Percentiles rank a stretch among this genome's conserved stretches.
These are phyloP conservation scores for Salvia sclarea DNA, from an alignment of 305 asterid genomes.

Conservation along the genomic window DNA sequence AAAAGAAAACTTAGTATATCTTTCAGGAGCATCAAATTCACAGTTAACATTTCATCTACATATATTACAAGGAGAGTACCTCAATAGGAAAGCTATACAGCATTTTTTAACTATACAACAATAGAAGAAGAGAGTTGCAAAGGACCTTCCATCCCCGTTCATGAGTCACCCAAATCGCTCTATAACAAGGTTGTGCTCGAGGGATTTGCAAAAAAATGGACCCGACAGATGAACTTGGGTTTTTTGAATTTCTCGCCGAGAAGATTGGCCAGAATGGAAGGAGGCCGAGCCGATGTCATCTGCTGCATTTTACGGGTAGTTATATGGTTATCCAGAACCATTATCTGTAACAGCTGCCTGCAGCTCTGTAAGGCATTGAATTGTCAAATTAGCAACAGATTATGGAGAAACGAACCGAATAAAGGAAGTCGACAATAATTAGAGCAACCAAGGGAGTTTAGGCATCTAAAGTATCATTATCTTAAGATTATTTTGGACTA, in stretches of 20 bases:
- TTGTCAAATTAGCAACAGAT: conserved; percentile 15
- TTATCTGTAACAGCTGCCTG: conserved; percentile 61
- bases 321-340: conserved; percentile 70
- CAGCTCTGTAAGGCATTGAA: conserved; percentile 65
- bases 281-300: conserved; percentile 49
- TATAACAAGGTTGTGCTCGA: conserved; percentile 59
- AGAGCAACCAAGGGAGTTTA: background rate
- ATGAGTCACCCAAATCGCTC: background rate
- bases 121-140: too few relatives aligned
- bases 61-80: too few relatives aligned
- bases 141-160: background rate
- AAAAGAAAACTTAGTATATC: too few relatives aligned
- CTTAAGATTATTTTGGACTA: background rate
- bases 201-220: conserved; percentile 85
- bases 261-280: conserved; percentile 57
- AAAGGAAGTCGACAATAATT: background rate
- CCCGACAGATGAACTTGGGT: conserved; percentile 43
- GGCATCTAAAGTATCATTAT: background rate
- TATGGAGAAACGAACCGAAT: background rate
- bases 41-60: too few relatives aligned
- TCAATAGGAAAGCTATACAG: background rate
- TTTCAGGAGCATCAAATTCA: too few relatives aligned
- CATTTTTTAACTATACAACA: background rate
- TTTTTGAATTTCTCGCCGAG: conserved; percentile 50
- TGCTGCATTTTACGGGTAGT: conserved; percentile 61